Evolutionary conservation across 768 basidiomycete species (phyloP).

Genomic region (Tulasnella sp.): DNA sequence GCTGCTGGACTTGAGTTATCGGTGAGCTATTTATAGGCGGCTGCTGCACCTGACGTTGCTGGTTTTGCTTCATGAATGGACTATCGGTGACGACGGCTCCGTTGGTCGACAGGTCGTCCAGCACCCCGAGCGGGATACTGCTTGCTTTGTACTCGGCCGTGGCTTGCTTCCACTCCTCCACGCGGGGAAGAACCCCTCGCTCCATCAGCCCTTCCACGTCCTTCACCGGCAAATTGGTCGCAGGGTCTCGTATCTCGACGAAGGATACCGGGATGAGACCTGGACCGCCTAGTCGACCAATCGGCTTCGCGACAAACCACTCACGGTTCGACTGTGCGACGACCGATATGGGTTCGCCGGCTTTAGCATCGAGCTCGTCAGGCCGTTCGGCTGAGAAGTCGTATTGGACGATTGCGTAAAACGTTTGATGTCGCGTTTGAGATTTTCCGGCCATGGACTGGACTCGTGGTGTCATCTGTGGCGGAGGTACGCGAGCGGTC

Average conservation of each 20-base stretch:
- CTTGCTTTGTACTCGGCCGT: constrained; percentile 93
- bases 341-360: constrained; percentile 88
- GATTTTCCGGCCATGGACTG: constrained; percentile 18
- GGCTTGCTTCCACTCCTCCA: constrained; percentile 98
- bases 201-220: constrained; percentile 74
- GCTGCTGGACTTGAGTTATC: constrained; percentile 11
- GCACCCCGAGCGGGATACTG: constrained; percentile 86
- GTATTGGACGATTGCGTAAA: constrained; percentile 91
- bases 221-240: constrained; percentile 64
- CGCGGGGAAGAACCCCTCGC: constrained; percentile 77
- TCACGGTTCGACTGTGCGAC: constrained; percentile 99
- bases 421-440: constrained; percentile 44
- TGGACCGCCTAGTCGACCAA: constrained; percentile 86
- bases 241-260: constrained; percentile 90
- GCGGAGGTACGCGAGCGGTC: constrained; percentile 17
- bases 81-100: constrained; percentile 35
- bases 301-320: constrained; percentile 99
- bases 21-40: too few species aligned
- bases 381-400: constrained; percentile 92
- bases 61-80: constrained; percentile 27
- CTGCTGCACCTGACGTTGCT: constrained; percentile 19
- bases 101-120: constrained; percentile 46
- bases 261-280: constrained; percentile 96
- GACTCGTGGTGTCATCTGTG: constrained; percentile 13
- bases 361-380: constrained; percentile 91